Evolutionary conservation across 108 stramenopile genomes (phyloP).

Genomic region (Cylindrotheca fusiformis): DNA sequence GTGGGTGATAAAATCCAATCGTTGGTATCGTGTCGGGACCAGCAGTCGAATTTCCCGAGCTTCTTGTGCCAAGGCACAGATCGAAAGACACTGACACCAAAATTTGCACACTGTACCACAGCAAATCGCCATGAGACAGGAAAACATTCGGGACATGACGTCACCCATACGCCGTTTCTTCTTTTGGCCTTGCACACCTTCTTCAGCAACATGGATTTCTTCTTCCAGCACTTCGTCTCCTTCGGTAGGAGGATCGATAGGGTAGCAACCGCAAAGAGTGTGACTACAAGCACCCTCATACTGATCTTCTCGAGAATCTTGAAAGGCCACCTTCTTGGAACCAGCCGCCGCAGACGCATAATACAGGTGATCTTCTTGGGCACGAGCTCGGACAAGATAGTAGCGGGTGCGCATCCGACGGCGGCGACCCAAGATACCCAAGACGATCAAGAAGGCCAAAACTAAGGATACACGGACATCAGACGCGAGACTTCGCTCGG

Average conservation of each 20-base stretch:
- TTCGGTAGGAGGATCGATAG: slow-evolving; percentile 61
- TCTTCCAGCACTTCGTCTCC: slow-evolving; percentile 60
- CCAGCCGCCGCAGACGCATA: slow-evolving; percentile 64
- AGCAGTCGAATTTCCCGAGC: slow-evolving; percentile 77
- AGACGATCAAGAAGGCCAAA: slow-evolving; percentile 61
- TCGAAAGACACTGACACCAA: slow-evolving; percentile 80
- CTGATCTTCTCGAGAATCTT: slow-evolving; percentile 71
- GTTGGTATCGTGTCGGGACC: slow-evolving; percentile 73
- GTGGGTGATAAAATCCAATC: slow-evolving; percentile 81
- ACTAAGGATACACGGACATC: slow-evolving; percentile 50
- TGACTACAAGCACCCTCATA: slow-evolving; percentile 88
- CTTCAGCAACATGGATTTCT: slow-evolving; percentile 35
- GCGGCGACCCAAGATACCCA: slow-evolving; percentile 75
- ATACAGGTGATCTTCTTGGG: slow-evolving; percentile 84
- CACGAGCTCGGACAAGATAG: slow-evolving; percentile 62
- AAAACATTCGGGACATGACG: slow-evolving; percentile 58
- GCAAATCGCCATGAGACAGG: slow-evolving; percentile 53
- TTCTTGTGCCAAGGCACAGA: slow-evolving; percentile 86
- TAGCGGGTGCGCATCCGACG: slow-evolving; percentile 81
- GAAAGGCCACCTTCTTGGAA: slow-evolving; percentile 41
- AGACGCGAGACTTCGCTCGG: slow-evolving; percentile 32
- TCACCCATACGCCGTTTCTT: slow-evolving; percentile 61
- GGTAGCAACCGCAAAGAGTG: slow-evolving; percentile 85
- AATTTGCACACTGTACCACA: slow-evolving; percentile 74
- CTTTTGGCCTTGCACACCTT: slow-evolving; percentile 31